phyloP scores from a whole-genome alignment of 176 grass and related monocot genomes.

The Puccinellia tenuiflora region DNA sequence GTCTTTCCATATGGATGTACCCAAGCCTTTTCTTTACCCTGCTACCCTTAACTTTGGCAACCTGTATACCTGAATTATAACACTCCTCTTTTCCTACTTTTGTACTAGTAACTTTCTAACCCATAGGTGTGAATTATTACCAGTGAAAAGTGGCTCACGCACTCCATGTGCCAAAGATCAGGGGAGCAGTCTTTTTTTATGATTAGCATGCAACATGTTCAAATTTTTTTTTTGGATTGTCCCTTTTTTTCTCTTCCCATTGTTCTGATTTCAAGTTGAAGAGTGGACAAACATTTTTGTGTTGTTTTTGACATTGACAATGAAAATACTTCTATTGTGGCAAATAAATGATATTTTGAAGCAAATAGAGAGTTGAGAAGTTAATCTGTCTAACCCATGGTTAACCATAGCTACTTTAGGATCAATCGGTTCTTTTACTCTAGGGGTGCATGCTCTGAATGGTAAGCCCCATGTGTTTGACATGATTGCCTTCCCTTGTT shows the following conservation, averaged over 20 bases:
- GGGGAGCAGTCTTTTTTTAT: constrained; percentile 11
- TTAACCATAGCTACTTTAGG: not conserved
- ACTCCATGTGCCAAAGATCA: constrained; percentile 33
- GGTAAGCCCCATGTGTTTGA: not conserved
- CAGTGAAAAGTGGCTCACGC: constrained; percentile 26
- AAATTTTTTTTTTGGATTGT: not conserved
- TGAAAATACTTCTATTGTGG: not conserved
- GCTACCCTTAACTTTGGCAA: constrained; percentile 34
- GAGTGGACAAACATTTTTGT: not conserved
- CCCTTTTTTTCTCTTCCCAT: not conserved
- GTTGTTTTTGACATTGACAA: too few relatives aligned
- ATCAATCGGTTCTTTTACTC: not conserved
- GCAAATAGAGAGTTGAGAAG: not conserved
- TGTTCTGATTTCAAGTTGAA: constrained; percentile 3
- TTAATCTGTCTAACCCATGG: not conserved
- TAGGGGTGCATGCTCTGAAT: not conserved
- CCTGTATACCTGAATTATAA: constrained; percentile 22
- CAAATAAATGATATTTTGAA: not conserved
- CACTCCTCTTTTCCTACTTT: constrained; percentile 34
- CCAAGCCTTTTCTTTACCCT: not conserved
- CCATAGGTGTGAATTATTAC: constrained; percentile 39
- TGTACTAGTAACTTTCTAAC: constrained; percentile 43
- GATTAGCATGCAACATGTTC: constrained; percentile 8
- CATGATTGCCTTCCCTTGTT: constrained; percentile 11
- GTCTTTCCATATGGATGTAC: constrained; percentile 44